Percentiles rank a stretch among this genome's conserved stretches.
phyloP scores from a whole-genome alignment of 257 asterid genomes.

The Rubia yunnanensis region DNA sequence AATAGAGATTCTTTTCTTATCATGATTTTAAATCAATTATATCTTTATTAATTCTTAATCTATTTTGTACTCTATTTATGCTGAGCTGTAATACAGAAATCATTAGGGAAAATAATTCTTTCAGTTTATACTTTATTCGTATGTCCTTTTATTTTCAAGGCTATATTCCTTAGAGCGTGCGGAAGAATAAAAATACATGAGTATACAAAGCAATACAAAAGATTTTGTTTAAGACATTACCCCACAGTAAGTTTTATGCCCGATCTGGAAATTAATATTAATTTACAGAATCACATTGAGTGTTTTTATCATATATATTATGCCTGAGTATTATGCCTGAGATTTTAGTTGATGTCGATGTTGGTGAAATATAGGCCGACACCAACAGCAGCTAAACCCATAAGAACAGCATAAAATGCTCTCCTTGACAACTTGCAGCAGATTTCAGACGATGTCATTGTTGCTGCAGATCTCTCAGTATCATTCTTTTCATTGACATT shows the following conservation, averaged over 20 bases:
- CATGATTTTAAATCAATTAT: too few relatives aligned
- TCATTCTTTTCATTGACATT: constrained; percentile 1
- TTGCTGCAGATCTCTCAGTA: constrained; percentile 11
- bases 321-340: constrained; percentile 7
- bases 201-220: background rate
- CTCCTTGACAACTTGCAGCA: constrained; percentile 29
- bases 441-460: constrained; percentile 16
- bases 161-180: background rate
- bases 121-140: too few relatives aligned
- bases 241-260: too few relatives aligned
- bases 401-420: constrained; percentile 22
- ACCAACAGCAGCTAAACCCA: constrained; percentile 29
- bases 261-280: background rate
- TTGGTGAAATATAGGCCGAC: constrained; percentile 35
- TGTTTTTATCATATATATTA: too few relatives aligned
- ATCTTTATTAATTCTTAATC: too few relatives aligned
- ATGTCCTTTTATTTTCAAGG: too few relatives aligned
- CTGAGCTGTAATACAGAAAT: too few relatives aligned
- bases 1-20: too few relatives aligned
- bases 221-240: background rate
- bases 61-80: too few relatives aligned
- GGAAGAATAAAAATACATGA: background rate
- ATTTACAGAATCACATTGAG: background rate
- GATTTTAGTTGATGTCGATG: constrained; percentile 16
- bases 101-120: too few relatives aligned